phyloP scores from a whole-genome alignment of 768 basidiomycete species.

The Exsudoporus frostii region DNA sequence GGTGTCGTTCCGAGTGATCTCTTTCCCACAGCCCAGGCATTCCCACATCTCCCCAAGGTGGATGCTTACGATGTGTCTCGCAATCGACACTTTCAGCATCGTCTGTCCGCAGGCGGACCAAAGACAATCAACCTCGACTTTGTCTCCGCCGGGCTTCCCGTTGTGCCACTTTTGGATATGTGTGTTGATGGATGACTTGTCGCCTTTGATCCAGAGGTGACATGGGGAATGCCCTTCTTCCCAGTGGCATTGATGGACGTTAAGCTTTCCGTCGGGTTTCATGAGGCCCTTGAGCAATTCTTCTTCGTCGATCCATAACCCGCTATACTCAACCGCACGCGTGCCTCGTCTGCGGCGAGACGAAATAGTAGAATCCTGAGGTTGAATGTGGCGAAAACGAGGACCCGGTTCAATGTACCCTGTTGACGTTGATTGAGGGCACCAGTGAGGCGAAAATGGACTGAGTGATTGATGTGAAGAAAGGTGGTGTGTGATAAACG shows the following conservation, averaged over 20 bases:
- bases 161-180: conserved; percentile 23
- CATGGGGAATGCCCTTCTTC: conserved; percentile 3
- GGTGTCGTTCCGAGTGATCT: conserved; percentile 4
- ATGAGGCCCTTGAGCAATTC: conserved; percentile 2
- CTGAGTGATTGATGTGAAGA: not conserved
- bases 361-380: not conserved
- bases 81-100: conserved; percentile 24
- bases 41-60: conserved; percentile 18
- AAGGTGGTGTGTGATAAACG: too few species aligned
- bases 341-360: not conserved
- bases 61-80: conserved; percentile 11
- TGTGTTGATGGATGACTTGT: conserved; percentile 10
- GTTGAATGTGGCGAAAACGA: not conserved
- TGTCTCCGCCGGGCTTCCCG: conserved; percentile 8
- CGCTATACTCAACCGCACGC: conserved; percentile 3
- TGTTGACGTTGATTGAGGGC: not conserved
- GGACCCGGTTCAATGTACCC: not conserved
- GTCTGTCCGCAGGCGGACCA: conserved; percentile 14
- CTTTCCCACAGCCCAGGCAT: conserved; percentile 4
- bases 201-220: conserved; percentile 14
- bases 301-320: conserved; percentile 11
- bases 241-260: conserved; percentile 13
- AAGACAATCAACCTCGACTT: not conserved
- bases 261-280: not conserved
- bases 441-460: too few species aligned